phyloP scores from a whole-genome alignment of 495 filamentous ascomycete genomes.

The Penicillium lividum region DNA sequence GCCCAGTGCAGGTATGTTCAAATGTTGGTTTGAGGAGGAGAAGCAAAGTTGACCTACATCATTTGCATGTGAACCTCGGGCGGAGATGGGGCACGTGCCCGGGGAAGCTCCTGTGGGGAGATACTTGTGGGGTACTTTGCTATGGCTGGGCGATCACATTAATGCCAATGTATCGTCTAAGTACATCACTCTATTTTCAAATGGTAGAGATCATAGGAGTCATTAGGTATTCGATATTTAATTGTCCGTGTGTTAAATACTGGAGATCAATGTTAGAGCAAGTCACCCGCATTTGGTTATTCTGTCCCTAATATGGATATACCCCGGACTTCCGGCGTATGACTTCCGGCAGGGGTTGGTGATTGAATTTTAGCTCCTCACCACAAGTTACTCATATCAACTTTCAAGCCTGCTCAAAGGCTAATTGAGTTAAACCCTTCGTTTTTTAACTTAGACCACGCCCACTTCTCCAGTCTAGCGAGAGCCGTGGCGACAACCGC shows the following conservation, averaged over 20 bases:
- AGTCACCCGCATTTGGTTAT: no score
- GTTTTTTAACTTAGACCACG: no score
- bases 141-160: neutral
- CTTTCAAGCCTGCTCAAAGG: no score
- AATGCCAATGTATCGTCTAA: neutral
- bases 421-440: neutral
- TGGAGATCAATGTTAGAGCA: no score
- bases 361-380: no score
- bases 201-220: no score
- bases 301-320: no score
- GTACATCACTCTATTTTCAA: neutral
- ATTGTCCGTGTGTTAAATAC: no score
- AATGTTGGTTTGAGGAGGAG: neutral
- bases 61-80: constrained; percentile 40
- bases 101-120: constrained; percentile 18
- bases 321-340: no score
- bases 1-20: constrained; percentile 8
- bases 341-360: no score
- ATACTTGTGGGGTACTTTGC: neutral
- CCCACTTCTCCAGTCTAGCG: neutral
- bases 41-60: constrained; percentile 24
- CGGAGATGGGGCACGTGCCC: constrained; percentile 28
- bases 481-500: constrained; percentile 9
- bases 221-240: no score
- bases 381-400: no score